A percentile compares a stretch with the other conserved stretches of the same genome.
Conservation (phyloP, 768 basidiomycete genomes). For the Tephrocybe sp. region DNA sequence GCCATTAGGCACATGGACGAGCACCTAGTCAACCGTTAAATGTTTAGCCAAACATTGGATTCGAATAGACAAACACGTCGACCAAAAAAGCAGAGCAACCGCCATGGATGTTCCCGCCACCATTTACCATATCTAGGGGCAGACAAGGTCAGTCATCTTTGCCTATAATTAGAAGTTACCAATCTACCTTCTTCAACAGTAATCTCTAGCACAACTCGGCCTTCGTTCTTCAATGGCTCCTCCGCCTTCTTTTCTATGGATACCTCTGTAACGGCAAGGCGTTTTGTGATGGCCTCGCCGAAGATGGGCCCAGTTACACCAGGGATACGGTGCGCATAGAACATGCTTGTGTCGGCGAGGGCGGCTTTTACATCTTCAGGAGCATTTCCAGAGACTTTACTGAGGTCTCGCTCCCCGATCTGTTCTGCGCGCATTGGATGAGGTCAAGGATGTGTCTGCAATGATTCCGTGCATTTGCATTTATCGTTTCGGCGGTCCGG, state of each 20-base stretch:
- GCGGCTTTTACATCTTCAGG: slow-evolving; percentile 27
- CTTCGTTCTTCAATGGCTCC: slow-evolving; percentile 42
- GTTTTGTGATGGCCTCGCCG: slow-evolving; percentile 16
- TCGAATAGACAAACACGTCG: slow-evolving; percentile 40
- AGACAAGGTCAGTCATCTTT: neutral
- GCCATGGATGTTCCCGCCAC: slow-evolving; percentile 46
- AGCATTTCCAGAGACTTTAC: slow-evolving; percentile 27
- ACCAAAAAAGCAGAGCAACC: slow-evolving; percentile 54
- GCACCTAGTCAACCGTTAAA: slow-evolving; percentile 32
- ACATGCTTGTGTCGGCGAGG: slow-evolving; percentile 16
- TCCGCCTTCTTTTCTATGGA: slow-evolving; percentile 43
- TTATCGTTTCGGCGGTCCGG: slow-evolving; percentile 10
- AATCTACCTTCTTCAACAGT: slow-evolving; percentile 40
- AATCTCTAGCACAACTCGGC: slow-evolving; percentile 42
- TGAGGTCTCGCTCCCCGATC: slow-evolving; percentile 16
- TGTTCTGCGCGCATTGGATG: slow-evolving; percentile 2
- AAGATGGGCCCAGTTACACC: slow-evolving; percentile 16
- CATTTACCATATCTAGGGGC: slow-evolving; percentile 53
- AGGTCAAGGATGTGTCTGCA: neutral
- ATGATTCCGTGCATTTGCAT: too few species aligned
- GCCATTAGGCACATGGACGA: slow-evolving; percentile 47
- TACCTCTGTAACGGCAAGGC: slow-evolving; percentile 35
- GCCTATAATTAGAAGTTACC: neutral
- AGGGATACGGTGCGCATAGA: slow-evolving; percentile 12
- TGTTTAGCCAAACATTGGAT: neutral